Evolutionary conservation across 2,329 filamentous ascomycete genomes (phyloP).

Genomic region (Verticillium isaacii): DNA sequence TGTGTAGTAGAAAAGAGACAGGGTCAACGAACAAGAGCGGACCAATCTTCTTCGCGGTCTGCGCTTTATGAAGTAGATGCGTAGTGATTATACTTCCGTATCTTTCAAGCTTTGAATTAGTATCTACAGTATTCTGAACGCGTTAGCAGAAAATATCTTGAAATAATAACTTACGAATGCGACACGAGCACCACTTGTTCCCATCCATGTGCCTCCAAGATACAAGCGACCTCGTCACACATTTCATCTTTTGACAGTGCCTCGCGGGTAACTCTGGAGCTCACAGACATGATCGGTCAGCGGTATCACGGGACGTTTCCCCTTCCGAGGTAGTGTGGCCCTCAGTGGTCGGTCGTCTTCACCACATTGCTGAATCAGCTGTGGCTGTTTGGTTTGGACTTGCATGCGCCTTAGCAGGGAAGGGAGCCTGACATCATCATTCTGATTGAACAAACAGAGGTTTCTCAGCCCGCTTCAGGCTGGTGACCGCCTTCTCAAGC

Average conservation of each 20-base stretch:
- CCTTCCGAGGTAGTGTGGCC: too few relatives aligned
- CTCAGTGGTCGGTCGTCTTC: too few relatives aligned
- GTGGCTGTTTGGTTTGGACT: too few relatives aligned
- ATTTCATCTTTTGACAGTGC: constrained; percentile 50
- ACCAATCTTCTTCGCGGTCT: constrained; percentile 44
- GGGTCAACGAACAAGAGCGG: constrained; percentile 52
- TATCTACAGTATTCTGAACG: not conserved
- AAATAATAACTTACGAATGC: constrained; percentile 35
- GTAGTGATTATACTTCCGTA: constrained; percentile 62
- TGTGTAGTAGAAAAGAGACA: constrained; percentile 62
- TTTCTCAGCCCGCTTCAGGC: too few relatives aligned
- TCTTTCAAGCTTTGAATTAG: not conserved
- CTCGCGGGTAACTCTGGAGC: constrained; percentile 53
- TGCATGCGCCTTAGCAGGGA: too few relatives aligned
- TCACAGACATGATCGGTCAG: constrained; percentile 63
- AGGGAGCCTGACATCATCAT: too few relatives aligned
- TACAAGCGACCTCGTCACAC: constrained; percentile 47
- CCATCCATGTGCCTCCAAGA: constrained; percentile 55
- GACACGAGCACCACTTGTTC: constrained; percentile 54
- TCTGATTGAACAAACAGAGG: too few relatives aligned
- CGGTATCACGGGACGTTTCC: too few relatives aligned
- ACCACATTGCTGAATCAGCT: too few relatives aligned
- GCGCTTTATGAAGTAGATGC: constrained; percentile 50
- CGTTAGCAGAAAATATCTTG: not conserved
- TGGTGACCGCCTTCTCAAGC: too few relatives aligned